phyloP scores from a whole-genome alignment of 345 rosid genomes.

The Rubroshorea leprosula region DNA sequence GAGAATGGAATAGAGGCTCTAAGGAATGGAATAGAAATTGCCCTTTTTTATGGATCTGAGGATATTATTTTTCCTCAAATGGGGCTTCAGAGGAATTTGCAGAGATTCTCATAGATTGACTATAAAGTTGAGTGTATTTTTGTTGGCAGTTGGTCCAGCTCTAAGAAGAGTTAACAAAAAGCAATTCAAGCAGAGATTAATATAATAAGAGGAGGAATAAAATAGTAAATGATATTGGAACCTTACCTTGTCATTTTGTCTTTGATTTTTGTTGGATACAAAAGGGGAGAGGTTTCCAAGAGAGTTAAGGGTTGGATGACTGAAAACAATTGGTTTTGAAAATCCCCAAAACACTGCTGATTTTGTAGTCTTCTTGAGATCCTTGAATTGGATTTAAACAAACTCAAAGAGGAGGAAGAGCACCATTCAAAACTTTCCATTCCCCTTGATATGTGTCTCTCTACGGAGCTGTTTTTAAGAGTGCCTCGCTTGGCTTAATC shows the following conservation, averaged over 20 bases:
- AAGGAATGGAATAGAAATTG: constrained; percentile 28
- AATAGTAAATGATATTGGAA: neutral
- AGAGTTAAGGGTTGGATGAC: constrained; percentile 5
- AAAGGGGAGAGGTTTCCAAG: constrained; percentile 1
- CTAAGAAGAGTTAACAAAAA: constrained; percentile 9
- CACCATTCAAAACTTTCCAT: constrained; percentile 12
- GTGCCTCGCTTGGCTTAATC: constrained; percentile 6
- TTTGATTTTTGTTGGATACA: constrained; percentile 21
- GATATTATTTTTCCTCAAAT: neutral
- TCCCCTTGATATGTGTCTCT: constrained; percentile 11
- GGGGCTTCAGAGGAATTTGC: constrained; percentile 6
- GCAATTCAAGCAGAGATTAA: constrained; percentile 22
- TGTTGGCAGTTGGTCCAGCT: constrained; percentile 19
- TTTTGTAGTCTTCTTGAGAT: constrained; percentile 25
- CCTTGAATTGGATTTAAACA: constrained; percentile 28
- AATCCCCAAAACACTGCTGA: constrained; percentile 16
- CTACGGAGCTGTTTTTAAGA: constrained; percentile 1
- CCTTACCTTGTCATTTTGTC: constrained; percentile 38
- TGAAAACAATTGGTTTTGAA: constrained; percentile 24
- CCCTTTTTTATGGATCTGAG: constrained; percentile 22
- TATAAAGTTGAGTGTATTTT: constrained; percentile 21
- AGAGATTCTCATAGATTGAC: constrained; percentile 19
- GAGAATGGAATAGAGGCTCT: constrained; percentile 23
- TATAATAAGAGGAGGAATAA: constrained; percentile 17
- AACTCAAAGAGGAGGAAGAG: constrained; percentile 5